Percentiles rank a stretch among this genome's conserved stretches.
phyloP scores from a whole-genome alignment of 1,284 basidiomycete genomes.

The Athelia sp. region DNA sequence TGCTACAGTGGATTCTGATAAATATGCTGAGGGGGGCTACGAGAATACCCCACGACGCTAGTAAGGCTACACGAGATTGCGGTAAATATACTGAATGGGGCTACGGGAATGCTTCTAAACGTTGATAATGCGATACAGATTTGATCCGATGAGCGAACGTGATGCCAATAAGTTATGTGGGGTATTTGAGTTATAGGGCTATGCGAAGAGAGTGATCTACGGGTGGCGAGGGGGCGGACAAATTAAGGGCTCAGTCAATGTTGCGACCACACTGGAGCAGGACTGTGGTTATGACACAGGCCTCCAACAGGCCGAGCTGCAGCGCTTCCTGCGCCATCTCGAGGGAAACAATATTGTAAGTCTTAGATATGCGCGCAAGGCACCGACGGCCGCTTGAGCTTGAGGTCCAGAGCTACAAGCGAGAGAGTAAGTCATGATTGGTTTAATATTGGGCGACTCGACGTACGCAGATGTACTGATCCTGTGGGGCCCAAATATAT shows the following conservation, averaged over 20 bases:
- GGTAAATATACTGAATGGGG: too few relatives aligned
- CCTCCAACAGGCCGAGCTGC: slow-evolving; percentile 38
- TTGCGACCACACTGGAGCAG: slow-evolving; percentile 44
- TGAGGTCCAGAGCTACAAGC: slow-evolving; percentile 20
- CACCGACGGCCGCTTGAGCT: slow-evolving; percentile 22
- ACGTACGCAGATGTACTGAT: slow-evolving; percentile 37
- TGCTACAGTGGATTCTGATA: too few relatives aligned
- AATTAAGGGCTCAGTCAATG: slow-evolving; percentile 35
- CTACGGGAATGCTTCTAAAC: too few relatives aligned
- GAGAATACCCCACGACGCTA: too few relatives aligned
- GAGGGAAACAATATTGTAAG: slow-evolving; percentile 30
- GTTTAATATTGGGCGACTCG: slow-evolving; percentile 5
- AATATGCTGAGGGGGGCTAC: too few relatives aligned
- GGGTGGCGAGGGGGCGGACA: too few relatives aligned
- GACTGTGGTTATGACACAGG: slow-evolving; percentile 36
- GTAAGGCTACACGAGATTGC: too few relatives aligned
- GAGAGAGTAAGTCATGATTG: slow-evolving; percentile 28
- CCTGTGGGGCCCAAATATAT: slow-evolving; percentile 39
- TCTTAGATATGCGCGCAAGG: slow-evolving; percentile 36
- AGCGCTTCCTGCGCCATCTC: slow-evolving; percentile 42
- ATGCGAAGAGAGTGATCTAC: too few relatives aligned
- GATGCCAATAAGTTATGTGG: too few relatives aligned
- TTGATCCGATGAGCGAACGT: too few relatives aligned
- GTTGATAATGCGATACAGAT: too few relatives aligned
- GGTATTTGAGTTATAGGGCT: too few relatives aligned